Percentiles rank a stretch among this genome's conserved stretches.
phyloP scores from a whole-genome alignment of 129 eudicot species.

The Erigeron canadensis region DNA sequence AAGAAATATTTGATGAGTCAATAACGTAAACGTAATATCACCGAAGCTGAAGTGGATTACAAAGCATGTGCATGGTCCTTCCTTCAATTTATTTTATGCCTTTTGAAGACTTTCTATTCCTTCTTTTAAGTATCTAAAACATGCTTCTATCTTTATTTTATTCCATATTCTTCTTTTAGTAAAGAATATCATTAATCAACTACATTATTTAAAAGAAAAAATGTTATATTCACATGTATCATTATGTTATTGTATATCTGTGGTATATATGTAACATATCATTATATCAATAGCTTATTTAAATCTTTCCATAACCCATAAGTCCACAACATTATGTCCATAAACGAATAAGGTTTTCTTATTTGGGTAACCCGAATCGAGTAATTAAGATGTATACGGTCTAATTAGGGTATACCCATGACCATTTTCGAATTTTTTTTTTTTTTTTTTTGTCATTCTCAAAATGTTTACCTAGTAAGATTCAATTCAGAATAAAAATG shows the following conservation, averaged over 20 bases:
- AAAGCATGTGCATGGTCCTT: slow-evolving; percentile 25
- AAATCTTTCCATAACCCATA: too few relatives aligned
- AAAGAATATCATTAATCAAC: neutral
- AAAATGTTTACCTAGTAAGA: too few relatives aligned
- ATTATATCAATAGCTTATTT: neutral
- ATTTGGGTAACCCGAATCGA: too few relatives aligned
- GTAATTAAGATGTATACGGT: too few relatives aligned
- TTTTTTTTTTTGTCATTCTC: too few relatives aligned
- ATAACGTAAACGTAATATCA: slow-evolving; percentile 24
- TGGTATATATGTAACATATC: neutral
- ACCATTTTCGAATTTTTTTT: too few relatives aligned
- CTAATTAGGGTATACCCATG: too few relatives aligned
- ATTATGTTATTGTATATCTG: neutral
- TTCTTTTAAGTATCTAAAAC: slow-evolving; percentile 24
- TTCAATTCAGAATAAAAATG: too few relatives aligned
- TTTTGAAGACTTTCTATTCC: neutral
- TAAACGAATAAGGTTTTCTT: too few relatives aligned
- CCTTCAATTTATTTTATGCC: slow-evolving; percentile 3
- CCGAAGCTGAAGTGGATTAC: slow-evolving; percentile 26
- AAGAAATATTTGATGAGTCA: neutral
- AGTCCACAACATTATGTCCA: too few relatives aligned
- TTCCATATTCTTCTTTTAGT: neutral
- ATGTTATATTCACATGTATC: neutral
- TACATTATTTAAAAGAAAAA: neutral
- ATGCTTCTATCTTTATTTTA: slow-evolving; percentile 9